Conservation (phyloP, 129 eudicot species). For the Centrapalus pauciflorus region DNA sequence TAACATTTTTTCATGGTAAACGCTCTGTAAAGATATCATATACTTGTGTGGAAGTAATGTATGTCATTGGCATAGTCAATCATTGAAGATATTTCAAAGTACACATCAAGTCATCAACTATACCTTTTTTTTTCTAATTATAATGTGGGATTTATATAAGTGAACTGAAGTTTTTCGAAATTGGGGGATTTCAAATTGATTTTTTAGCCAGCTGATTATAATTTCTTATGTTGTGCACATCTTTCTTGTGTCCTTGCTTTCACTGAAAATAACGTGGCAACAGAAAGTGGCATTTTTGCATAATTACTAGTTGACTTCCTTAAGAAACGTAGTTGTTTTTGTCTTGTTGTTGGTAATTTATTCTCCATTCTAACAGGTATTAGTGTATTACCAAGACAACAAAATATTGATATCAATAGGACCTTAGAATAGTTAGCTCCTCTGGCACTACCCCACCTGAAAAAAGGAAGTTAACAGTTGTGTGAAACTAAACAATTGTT, state of each 20-base stretch:
- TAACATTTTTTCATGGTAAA: constrained; percentile 10
- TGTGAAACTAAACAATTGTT: not conserved
- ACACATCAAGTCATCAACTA: not conserved
- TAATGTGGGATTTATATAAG: not conserved
- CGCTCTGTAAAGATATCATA: not conserved
- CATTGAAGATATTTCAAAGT: not conserved
- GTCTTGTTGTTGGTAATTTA: not conserved
- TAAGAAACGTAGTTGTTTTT: not conserved
- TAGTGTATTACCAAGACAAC: not conserved
- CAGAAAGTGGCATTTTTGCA: not conserved
- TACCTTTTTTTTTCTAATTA: not conserved
- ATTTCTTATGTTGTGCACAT: not conserved
- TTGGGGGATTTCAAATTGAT: not conserved
- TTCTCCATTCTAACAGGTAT: not conserved
- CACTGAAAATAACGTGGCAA: not conserved
- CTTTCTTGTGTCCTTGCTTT: not conserved
- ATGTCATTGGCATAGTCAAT: not conserved
- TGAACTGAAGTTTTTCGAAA: not conserved
- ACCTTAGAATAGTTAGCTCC: not conserved
- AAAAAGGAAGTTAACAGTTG: not conserved
- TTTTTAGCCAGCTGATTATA: not conserved
- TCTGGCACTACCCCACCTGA: not conserved
- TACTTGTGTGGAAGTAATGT: not conserved
- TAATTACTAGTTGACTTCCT: not conserved
- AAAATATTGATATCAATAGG: not conserved